Percentiles rank a stretch among this genome's conserved stretches.
phyloP scores from a whole-genome alignment of 495 filamentous ascomycete species.

The Xylaria venustula region DNA sequence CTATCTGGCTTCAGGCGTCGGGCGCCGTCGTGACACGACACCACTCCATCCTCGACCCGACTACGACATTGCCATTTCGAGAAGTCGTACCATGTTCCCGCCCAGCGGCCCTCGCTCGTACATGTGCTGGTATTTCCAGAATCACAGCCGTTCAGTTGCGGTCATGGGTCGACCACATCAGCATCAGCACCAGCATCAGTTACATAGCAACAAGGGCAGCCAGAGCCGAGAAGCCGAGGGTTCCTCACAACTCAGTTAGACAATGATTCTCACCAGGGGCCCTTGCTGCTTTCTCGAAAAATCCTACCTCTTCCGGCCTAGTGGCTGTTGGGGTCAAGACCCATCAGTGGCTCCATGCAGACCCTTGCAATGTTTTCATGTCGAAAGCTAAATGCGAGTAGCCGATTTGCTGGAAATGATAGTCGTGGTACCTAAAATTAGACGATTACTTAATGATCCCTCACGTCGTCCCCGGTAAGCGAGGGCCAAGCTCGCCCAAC shows the following conservation, averaged over 20 bases:
- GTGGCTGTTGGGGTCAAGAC: neutral
- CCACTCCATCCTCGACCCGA: conserved; percentile 9
- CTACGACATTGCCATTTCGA: neutral
- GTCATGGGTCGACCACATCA: neutral
- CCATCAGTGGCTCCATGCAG: neutral
- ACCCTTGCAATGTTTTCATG: neutral
- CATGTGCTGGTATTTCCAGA: neutral
- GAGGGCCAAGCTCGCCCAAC: conserved; percentile 4
- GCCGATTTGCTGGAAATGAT: conserved; percentile 4
- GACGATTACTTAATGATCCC: conserved; percentile 1
- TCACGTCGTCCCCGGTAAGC: conserved; percentile 1
- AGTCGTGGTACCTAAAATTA: conserved; percentile 1
- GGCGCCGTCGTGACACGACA: neutral
- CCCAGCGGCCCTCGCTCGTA: neutral
- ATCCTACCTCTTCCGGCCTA: conserved; percentile 1
- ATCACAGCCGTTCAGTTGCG: neutral
- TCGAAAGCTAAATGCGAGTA: neutral
- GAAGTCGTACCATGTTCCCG: neutral
- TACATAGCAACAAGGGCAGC: neutral
- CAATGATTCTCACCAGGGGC: conserved; percentile 7
- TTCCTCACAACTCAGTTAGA: neutral
- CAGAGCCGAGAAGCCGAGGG: conserved; percentile 2
- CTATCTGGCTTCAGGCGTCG: neutral
- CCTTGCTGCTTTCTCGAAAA: conserved; percentile 8
- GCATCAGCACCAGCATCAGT: neutral